Evolutionary conservation across 1,139 yeast genomes (phyloP).

Genomic region (Kodamaea plutei): DNA sequence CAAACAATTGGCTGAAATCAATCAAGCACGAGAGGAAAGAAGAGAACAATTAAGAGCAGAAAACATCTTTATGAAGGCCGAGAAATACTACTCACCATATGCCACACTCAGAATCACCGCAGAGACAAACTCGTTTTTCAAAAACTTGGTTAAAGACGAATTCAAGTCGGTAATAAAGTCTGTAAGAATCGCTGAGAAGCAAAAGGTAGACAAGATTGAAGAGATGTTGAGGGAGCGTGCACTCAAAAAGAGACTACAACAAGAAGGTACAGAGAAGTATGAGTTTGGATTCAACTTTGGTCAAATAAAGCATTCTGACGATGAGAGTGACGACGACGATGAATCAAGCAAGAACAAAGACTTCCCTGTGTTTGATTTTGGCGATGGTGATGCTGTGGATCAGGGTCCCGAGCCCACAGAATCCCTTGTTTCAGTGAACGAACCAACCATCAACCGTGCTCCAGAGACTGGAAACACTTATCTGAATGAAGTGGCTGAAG

Average conservation of each 20-base stretch:
- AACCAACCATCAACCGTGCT: no score
- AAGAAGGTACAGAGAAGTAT: conserved; percentile 17
- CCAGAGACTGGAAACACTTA: no score
- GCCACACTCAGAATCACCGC: conserved; percentile 23
- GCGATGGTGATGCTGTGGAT: conserved; percentile 4
- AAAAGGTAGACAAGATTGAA: conserved; percentile 20
- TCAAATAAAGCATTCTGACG: conserved; percentile 20
- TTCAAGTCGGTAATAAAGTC: conserved; percentile 34
- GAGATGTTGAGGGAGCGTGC: conserved; percentile 21
- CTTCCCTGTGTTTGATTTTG: conserved; percentile 16
- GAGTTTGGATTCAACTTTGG: conserved; percentile 33
- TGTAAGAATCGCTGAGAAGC: conserved; percentile 30
- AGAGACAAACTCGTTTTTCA: conserved; percentile 23
- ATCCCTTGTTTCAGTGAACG: no score
- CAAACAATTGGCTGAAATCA: conserved; percentile 12
- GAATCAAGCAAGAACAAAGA: conserved; percentile 9
- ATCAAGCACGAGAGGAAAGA: conserved; percentile 17
- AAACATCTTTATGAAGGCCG: conserved; percentile 46
- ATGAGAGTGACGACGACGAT: conserved; percentile 18
- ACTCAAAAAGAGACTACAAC: conserved; percentile 18
- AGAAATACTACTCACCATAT: conserved; percentile 38
- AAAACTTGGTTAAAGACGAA: conserved; percentile 27
- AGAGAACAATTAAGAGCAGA: conserved; percentile 21
- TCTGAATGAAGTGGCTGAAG: no score
- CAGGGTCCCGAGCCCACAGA: no score